These are phyloP conservation scores for Clitoria ternatea DNA, from an alignment of 306 rosid species.

Conservation along the genomic window DNA sequence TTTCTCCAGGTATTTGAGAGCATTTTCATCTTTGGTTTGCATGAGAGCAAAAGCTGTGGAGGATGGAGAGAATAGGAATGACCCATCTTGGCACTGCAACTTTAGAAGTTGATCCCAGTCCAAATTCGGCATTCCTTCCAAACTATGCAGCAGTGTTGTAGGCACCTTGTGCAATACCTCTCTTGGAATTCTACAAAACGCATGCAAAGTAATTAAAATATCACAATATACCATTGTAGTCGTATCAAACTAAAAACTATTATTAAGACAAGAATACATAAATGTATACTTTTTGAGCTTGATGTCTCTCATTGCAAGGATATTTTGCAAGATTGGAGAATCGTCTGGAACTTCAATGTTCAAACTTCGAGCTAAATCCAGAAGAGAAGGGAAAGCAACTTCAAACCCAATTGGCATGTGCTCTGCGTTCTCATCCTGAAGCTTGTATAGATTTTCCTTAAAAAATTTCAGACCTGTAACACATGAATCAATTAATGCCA, in stretches of 20 bases:
- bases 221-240: too few relatives aligned
- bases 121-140: constrained; percentile 75
- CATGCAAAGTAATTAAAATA: background rate
- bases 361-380: constrained; percentile 46
- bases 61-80: constrained; percentile 75
- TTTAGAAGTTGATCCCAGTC: constrained; percentile 73
- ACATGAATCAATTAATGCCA: too few relatives aligned
- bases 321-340: constrained; percentile 44
- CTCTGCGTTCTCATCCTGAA: constrained; percentile 53
- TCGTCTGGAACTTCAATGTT: constrained; percentile 45
- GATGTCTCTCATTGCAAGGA: constrained; percentile 50
- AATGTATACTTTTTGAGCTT: constrained; percentile 52
- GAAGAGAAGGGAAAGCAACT: constrained; percentile 69
- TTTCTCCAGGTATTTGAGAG: constrained; percentile 44
- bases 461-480: constrained; percentile 48
- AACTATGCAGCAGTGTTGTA: constrained; percentile 73
- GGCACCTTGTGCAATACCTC: constrained; percentile 66
- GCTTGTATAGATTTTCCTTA: constrained; percentile 45
- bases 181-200: constrained; percentile 57
- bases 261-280: too few relatives aligned
- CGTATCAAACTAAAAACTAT: too few relatives aligned
- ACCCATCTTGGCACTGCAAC: constrained; percentile 69
- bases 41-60: constrained; percentile 72
- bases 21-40: constrained; percentile 47
- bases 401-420: constrained; percentile 86